Percentiles rank a stretch among this genome's conserved stretches.
phyloP scores from a whole-genome alignment of 176 grass and related monocot genomes.

The Leersia perrieri region DNA sequence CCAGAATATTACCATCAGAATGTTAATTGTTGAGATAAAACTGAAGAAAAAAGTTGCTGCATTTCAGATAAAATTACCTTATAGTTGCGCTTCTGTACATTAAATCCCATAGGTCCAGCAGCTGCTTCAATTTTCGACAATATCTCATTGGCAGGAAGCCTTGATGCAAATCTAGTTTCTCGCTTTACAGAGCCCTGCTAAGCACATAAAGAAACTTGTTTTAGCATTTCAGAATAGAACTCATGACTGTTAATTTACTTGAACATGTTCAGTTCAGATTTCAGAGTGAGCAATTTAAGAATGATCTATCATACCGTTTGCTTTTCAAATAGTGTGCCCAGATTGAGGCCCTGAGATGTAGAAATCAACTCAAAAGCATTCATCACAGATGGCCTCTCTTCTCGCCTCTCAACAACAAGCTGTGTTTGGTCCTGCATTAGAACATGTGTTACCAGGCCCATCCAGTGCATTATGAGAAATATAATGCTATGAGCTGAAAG shows the following conservation, averaged over 20 bases:
- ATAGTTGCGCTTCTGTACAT: slow-evolving; percentile 87
- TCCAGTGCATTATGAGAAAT: neutral
- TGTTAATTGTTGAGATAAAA: neutral
- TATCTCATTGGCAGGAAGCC: slow-evolving; percentile 91
- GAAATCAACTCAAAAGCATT: slow-evolving; percentile 99
- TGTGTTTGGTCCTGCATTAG: slow-evolving; percentile 53
- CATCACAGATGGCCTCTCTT: slow-evolving; percentile 70
- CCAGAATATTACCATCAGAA: neutral
- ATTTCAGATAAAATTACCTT: slow-evolving; percentile 47
- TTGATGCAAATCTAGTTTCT: slow-evolving; percentile 94
- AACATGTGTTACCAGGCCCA: slow-evolving; percentile 26
- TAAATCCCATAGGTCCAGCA: slow-evolving; percentile 82
- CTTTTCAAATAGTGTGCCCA: slow-evolving; percentile 91
- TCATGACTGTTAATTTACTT: too few species aligned
- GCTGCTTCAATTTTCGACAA: slow-evolving; percentile 89
- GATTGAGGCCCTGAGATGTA: slow-evolving; percentile 94
- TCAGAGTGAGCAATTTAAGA: neutral
- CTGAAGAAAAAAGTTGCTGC: neutral
- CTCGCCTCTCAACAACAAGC: slow-evolving; percentile 87
- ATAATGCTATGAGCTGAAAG: neutral
- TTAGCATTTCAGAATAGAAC: neutral
- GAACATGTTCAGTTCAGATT: neutral
- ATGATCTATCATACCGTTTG: slow-evolving; percentile 54
- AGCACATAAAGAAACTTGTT: neutral
- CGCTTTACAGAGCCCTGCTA: slow-evolving; percentile 65